Evolutionary conservation across 257 asterid species (phyloP).

Genomic region (Ballota nigra): DNA sequence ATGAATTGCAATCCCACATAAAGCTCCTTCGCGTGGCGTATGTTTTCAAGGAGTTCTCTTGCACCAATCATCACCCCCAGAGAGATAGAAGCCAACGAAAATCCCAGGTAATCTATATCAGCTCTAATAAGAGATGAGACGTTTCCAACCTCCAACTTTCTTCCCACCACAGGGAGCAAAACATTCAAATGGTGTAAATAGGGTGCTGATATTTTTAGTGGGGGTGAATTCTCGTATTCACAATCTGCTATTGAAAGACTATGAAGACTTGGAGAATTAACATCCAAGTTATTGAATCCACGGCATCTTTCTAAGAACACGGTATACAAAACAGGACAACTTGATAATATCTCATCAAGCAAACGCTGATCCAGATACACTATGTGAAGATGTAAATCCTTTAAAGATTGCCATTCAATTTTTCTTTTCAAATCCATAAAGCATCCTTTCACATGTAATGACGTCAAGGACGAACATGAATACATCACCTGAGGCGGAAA

Average conservation of each 20-base stretch:
- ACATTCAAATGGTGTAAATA: background rate
- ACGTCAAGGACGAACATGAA: background rate
- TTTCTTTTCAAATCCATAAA: background rate
- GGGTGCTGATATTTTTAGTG: slow-evolving; percentile 22
- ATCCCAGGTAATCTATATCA: background rate
- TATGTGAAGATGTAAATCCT: background rate
- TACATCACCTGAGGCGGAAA: background rate
- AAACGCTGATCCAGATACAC: background rate
- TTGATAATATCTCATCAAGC: background rate
- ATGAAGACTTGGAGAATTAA: background rate
- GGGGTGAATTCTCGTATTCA: background rate
- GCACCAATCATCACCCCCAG: background rate
- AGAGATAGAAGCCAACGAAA: background rate
- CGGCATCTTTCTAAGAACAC: background rate
- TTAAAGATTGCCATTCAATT: slow-evolving; percentile 17
- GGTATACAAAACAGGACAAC: slow-evolving; percentile 12
- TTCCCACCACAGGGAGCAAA: too few relatives aligned
- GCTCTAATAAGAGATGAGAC: slow-evolving; percentile 10
- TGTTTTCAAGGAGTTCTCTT: background rate
- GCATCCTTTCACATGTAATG: background rate
- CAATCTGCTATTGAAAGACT: background rate
- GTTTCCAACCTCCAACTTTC: background rate
- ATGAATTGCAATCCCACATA: background rate
- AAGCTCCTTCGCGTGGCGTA: background rate
- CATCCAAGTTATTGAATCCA: background rate